Conservation (phyloP, 75 land plant species). For the Chamaecyparis obtusa region DNA sequence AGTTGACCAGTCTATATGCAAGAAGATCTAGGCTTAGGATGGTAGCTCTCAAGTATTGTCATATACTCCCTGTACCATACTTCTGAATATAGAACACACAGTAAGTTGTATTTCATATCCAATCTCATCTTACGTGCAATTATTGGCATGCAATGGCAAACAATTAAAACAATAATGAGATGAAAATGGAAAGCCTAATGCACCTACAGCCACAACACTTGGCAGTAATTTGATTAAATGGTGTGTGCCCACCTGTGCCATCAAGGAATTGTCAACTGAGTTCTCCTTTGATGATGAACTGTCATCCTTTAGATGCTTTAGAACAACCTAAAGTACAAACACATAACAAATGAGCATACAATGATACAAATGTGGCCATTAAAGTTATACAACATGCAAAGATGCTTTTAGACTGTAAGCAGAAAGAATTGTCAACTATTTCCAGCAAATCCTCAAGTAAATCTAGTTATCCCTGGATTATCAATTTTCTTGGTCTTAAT, state of each 20-base stretch:
- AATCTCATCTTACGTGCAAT: neutral
- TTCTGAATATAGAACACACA: too few relatives aligned
- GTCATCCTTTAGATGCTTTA: slow-evolving; percentile 30
- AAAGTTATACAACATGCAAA: neutral
- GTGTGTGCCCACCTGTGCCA: slow-evolving; percentile 38
- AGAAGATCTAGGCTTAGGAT: neutral
- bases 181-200: neutral
- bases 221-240: neutral
- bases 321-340: slow-evolving; percentile 25
- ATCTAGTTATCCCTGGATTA: neutral
- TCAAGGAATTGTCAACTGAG: slow-evolving; percentile 25
- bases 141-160: neutral
- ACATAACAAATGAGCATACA: neutral
- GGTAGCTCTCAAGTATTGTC: neutral
- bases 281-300: slow-evolving; percentile 19
- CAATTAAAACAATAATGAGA: neutral
- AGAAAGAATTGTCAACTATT: neutral
- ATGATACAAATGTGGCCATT: neutral
- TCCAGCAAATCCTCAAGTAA: neutral
- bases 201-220: neutral
- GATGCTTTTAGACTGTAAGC: too few relatives aligned
- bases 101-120: neutral
- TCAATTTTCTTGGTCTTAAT: neutral
- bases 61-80: neutral
- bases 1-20: neutral